Conservation (phyloP, 1,139 yeast genomes). For the Scheffersomyces segobiensis region DNA sequence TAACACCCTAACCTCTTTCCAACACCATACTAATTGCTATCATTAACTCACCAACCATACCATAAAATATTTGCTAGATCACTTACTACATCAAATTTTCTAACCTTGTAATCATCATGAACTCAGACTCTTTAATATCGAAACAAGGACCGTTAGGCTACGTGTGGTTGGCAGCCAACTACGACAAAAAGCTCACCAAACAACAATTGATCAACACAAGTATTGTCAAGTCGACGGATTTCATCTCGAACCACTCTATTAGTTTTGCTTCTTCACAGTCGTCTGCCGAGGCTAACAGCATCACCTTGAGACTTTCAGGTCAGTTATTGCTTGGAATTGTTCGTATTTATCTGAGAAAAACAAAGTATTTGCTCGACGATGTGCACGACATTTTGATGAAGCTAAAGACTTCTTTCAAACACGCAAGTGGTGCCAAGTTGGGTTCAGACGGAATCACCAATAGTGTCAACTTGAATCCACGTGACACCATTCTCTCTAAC, state of each 20-base stretch:
- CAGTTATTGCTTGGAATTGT: slow-evolving; percentile 88
- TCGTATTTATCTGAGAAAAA: slow-evolving; percentile 82
- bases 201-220: slow-evolving; percentile 74
- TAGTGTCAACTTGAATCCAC: slow-evolving; percentile 47
- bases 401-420: slow-evolving; percentile 69
- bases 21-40: neutral
- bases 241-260: slow-evolving; percentile 33
- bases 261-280: slow-evolving; percentile 9
- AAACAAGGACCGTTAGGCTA: slow-evolving; percentile 84
- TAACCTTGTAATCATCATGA: slow-evolving; percentile 22
- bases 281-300: slow-evolving; percentile 24
- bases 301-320: slow-evolving; percentile 84
- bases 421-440: slow-evolving; percentile 36
- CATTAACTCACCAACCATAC: neutral
- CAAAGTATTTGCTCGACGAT: slow-evolving; percentile 81
- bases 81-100: neutral
- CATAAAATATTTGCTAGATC: neutral
- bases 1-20: neutral
- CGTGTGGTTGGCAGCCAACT: slow-evolving; percentile 92
- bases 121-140: slow-evolving; percentile 49
- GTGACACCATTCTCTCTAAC: slow-evolving; percentile 51
- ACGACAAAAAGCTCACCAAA: slow-evolving; percentile 78
- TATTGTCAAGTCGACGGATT: slow-evolving; percentile 67
- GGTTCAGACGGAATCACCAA: slow-evolving; percentile 27
- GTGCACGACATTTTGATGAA: slow-evolving; percentile 76